phyloP scores from a whole-genome alignment of 192 early-diverging fungal genomes.

The Tieghemiomyces parasiticus region DNA sequence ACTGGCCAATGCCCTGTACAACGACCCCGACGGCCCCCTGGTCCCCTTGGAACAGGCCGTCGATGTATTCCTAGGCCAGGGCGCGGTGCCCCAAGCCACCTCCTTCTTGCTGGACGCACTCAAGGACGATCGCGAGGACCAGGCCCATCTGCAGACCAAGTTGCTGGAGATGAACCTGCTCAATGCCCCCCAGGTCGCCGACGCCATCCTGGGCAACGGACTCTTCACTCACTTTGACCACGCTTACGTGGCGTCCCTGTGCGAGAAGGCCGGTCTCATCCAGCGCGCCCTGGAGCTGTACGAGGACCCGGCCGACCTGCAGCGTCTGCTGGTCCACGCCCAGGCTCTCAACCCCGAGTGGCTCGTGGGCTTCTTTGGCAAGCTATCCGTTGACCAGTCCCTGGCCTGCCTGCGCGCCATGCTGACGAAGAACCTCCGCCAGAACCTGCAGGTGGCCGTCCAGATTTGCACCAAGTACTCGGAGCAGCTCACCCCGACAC shows the following conservation, averaged over 20 bases:
- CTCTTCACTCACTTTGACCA: slow-evolving; percentile 96
- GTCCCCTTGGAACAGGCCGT: slow-evolving; percentile 81
- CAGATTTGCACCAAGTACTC: slow-evolving; percentile 96
- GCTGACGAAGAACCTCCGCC: slow-evolving; percentile 77
- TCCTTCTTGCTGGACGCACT: slow-evolving; percentile 92
- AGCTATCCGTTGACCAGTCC: slow-evolving; percentile 91
- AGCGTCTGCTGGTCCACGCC: slow-evolving; percentile 84
- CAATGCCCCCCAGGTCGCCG: slow-evolving; percentile 94
- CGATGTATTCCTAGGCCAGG: slow-evolving; percentile 82
- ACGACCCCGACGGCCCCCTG: slow-evolving; percentile 67
- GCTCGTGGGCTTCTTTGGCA: slow-evolving; percentile 91
- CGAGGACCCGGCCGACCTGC: slow-evolving; percentile 91
- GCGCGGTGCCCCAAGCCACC: slow-evolving; percentile 93
- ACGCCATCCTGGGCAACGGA: slow-evolving; percentile 91
- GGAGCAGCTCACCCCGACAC: slow-evolving; percentile 77
- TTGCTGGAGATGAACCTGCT: slow-evolving; percentile 96
- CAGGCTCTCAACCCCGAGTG: slow-evolving; percentile 76
- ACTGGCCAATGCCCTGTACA: slow-evolving; percentile 79
- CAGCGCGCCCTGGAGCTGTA: slow-evolving; percentile 95
- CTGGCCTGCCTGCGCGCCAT: slow-evolving; percentile 89
- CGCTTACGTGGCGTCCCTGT: slow-evolving; percentile 75
- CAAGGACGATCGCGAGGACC: slow-evolving; percentile 83
- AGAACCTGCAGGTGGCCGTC: slow-evolving; percentile 91
- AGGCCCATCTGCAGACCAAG: slow-evolving; percentile 84
- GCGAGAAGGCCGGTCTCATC: slow-evolving; percentile 95